Conservation (phyloP, 164 flowering plant genomes). For the Umbellularia californica region DNA sequence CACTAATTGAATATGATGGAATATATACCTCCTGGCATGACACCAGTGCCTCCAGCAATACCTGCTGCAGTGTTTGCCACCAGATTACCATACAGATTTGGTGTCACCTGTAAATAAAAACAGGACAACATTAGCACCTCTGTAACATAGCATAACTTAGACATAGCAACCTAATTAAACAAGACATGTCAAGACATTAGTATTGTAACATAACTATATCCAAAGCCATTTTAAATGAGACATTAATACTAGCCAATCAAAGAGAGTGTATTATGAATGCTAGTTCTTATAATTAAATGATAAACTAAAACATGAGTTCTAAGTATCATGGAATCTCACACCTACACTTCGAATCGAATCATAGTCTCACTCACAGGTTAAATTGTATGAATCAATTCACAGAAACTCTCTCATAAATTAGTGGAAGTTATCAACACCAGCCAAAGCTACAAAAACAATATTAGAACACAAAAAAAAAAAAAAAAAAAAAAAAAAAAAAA, state of each 20-base stretch:
- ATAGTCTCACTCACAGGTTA: neutral
- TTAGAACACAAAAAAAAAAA: too few relatives aligned
- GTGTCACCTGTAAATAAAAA: constrained; percentile 61
- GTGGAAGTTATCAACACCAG: too few relatives aligned
- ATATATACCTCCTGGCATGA: constrained; percentile 91
- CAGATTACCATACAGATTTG: constrained; percentile 81
- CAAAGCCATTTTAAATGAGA: too few relatives aligned
- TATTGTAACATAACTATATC: too few relatives aligned
- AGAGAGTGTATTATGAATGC: too few relatives aligned
- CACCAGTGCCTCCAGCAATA: constrained; percentile 95
- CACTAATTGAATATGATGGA: neutral
- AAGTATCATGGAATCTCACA: neutral
- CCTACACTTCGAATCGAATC: neutral
- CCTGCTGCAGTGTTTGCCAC: constrained; percentile 94
- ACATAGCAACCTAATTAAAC: neutral
- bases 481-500: too few relatives aligned
- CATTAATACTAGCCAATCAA: too few relatives aligned
- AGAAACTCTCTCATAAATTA: neutral
- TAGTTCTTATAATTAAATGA: neutral
- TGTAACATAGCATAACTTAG: neutral
- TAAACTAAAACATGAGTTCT: neutral
- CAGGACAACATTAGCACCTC: neutral
- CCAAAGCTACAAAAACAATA: too few relatives aligned
- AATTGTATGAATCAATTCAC: neutral
- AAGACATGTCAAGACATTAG: neutral